Evolutionary conservation across 148 eudicot genomes (phyloP), one percentile per base, ranked within the genome.

Genomic region (Rhododendron williamsianum): DNA sequence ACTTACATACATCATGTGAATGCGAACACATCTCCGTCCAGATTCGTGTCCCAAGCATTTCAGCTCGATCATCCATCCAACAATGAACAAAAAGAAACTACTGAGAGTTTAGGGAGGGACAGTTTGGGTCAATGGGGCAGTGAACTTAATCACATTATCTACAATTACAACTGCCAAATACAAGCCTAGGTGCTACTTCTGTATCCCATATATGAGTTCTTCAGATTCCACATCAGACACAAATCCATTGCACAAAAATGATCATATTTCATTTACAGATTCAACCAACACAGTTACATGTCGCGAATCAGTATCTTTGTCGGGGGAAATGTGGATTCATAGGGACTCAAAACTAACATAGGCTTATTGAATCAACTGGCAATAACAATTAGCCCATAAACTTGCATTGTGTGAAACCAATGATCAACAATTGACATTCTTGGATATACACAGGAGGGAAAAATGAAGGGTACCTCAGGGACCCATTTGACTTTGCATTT

Each of bases 41-140:
- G 69, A 23, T 23, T 65, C 12, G 5, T n/a, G 33, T 25, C 72
- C 33, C 9, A n/a, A 25, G 33, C 72, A 65, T 65, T 65, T 65
- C 12, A 9, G 72, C 33, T 65, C 12, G 25, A 65, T 65, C 72
- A 65, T n/a, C 67, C 33, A 49, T 83, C 54, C 67, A 83, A 83
- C 80, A 83, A 83, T 83, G 80, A 83, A 51, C 43, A 84, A 84
- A 69, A 84, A 23, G 80, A 52, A 74, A 74, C 18, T 52, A 52
- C 0, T 71, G 4, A 67, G 30, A 69, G 21, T n/a, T 16, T 2
- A 25, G 3, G 60, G 79, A 51, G 30, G 77, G 48, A 35, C 51
- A 72, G 12, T 45, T 63, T 63, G 78, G 18, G 25, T 33, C 79
- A 65, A 71, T 18, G 65, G 33, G 43, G 11, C 7, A 67, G 45